Conservation (phyloP, 148 eudicot genomes). For the Vaccinium macrocarpon region DNA sequence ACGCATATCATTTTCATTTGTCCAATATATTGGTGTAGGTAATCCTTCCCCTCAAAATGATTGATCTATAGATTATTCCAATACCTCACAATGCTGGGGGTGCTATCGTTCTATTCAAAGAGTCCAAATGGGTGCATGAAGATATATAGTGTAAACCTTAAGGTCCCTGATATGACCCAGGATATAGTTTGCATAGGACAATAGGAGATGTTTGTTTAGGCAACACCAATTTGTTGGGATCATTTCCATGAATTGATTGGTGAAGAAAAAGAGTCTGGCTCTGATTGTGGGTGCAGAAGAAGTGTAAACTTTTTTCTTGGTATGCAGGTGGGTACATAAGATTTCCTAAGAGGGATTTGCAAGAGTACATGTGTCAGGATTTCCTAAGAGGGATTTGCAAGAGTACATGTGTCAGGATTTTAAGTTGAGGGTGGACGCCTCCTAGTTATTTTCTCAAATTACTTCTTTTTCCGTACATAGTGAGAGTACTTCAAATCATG, state of each 20-base stretch:
- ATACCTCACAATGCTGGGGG: background rate
- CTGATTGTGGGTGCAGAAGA: background rate
- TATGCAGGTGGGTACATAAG: background rate
- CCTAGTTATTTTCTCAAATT: slow-evolving; percentile 3
- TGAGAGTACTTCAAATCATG: background rate
- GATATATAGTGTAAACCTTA: background rate
- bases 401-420: background rate
- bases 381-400: background rate
- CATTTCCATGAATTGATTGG: background rate
- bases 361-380: background rate
- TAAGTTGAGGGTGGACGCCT: background rate
- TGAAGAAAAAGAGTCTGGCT: background rate
- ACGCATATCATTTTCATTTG: background rate
- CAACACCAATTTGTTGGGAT: background rate
- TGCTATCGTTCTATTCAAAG: background rate
- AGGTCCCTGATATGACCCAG: background rate
- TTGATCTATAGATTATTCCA: too few relatives aligned
- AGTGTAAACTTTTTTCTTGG: background rate
- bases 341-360: background rate
- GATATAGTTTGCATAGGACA: background rate
- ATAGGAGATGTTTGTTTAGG: background rate
- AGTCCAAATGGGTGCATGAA: background rate
- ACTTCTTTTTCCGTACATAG: background rate
- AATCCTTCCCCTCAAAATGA: background rate
- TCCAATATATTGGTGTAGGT: background rate